These are phyloP conservation scores for Penicillium sp. DNA, from an alignment of 2,329 filamentous ascomycete genomes.

Conservation along the genomic window DNA sequence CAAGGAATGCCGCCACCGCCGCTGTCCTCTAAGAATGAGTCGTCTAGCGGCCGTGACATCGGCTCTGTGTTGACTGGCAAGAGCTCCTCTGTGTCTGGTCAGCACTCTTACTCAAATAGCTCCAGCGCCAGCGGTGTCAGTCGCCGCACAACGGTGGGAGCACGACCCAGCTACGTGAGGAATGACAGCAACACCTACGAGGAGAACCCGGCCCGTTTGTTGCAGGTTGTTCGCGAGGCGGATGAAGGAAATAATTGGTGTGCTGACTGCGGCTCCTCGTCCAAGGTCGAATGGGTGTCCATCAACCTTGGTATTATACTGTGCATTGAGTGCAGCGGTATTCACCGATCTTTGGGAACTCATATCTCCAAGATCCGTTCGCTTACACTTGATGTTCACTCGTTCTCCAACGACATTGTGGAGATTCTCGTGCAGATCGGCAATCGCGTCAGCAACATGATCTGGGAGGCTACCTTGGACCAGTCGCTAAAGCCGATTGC, in stretches of 20 bases:
- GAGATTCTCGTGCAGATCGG: slow-evolving; percentile 89
- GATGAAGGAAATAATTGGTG: slow-evolving; percentile 94
- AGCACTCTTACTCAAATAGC: slow-evolving; percentile 50
- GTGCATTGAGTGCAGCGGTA: slow-evolving; percentile 97
- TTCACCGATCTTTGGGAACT: slow-evolving; percentile 92
- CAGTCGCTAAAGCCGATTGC: slow-evolving; percentile 70
- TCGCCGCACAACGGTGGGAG: slow-evolving; percentile 88
- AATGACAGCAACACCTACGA: slow-evolving; percentile 72
- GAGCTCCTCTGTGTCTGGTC: slow-evolving; percentile 64
- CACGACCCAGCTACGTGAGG: slow-evolving; percentile 72
- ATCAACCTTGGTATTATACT: slow-evolving; percentile 96
- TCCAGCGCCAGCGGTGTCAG: slow-evolving; percentile 64
- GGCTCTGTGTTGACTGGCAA: slow-evolving; percentile 93
- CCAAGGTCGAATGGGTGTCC: slow-evolving; percentile 98
- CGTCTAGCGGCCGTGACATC: slow-evolving; percentile 77
- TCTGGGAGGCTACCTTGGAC: slow-evolving; percentile 90
- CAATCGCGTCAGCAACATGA: slow-evolving; percentile 92
- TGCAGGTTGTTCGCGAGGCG: slow-evolving; percentile 83
- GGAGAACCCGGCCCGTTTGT: slow-evolving; percentile 79
- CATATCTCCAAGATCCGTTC: slow-evolving; percentile 98
- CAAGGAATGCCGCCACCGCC: slow-evolving; percentile 57
- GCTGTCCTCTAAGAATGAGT: slow-evolving; percentile 49
- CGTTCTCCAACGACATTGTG: slow-evolving; percentile 95
- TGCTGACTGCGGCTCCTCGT: slow-evolving; percentile 87
- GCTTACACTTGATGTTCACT: slow-evolving; percentile 90